Evolutionary conservation across 192 early-diverging fungal species (phyloP), one percentile per base, ranked within the genome.

Genomic region (Coemansia sp.): DNA sequence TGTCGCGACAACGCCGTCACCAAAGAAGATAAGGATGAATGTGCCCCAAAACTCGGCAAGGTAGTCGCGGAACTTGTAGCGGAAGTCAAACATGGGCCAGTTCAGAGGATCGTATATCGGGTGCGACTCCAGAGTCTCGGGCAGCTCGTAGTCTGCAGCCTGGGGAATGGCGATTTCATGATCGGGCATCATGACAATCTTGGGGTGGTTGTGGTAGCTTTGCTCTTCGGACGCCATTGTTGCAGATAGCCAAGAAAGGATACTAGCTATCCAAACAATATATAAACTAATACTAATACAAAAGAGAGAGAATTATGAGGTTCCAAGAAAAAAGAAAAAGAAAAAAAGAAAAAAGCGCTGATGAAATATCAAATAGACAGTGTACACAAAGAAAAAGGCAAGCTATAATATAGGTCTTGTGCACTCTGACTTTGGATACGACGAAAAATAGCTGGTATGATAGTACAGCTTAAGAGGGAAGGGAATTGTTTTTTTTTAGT

Each of bases 1-100:
- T 18, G 68, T 60, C 8, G 91, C 89, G 12, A 90, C 85, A 17
- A 88, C 86, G n/a, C 90, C 90, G 61, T 87, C 81, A 41, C 88
- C 88, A 53, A 93, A 87, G 51, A 88, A 57, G 14, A 90, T 81
- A 56, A 93, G 76, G 35, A 90, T 72, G 65, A 87, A 86, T 4
- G 91, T 93, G 53, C 90, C 90, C 61, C 91, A 84, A 71, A 91
- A 91, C 85, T 93, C 91, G 52, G 91, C 91, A 35, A 92, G 72
- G 38, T 87, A 88, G 66, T 91, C 87, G 41, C 87, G 84, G 61
- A 66, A 79, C 51, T 43, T 34, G 66, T 76, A 73, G 45, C 78
- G 78, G 48, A 81, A 60, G 62, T 62, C 41, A 8, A 58, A 65
- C 28, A 66, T 12, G 15, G 83, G 78, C 83, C 81, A 83, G 70